Base-by-base conservation (phyloP, 2,329 filamentous ascomycete genomes). In the Hymenoscyphus fraxineus region DNA sequence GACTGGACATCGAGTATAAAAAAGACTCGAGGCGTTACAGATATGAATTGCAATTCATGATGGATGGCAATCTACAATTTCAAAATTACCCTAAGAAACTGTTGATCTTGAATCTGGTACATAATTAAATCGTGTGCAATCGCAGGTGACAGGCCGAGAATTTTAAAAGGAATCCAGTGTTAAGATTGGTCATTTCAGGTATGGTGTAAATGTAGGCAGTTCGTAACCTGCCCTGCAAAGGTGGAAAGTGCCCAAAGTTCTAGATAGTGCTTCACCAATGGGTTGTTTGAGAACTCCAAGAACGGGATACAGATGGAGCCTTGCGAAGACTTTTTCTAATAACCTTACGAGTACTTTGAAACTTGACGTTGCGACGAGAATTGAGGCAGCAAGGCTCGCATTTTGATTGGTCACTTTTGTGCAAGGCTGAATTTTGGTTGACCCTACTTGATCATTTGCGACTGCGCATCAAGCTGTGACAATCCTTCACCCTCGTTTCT, bases 21-120 rank as follows among this genome's bases (percentile, higher is more conserved):
- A 58, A 65, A 64, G 56, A 57, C 63, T 69, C 66, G 64, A 69
- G 70, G 70, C 66, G 69, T 70, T 70, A 67, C 59, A 65, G 65
- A 64, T 62, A 66, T 65, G 67, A 64, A 67, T 67, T 60, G 61
- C 64, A 66, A 65, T 64, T 57, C 55, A 59, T 41, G 32, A 27
- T 64, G 62, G 57, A 47, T 15, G 60, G 58, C 58, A 60, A 64
- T 64, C 60, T 40, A 62, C 54, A 62, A 62, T 58, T 58, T 61
- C 47, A 47, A 62, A 35, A 32, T 54, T 62, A 19, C 60, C 51
- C 56, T 27, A 57, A 61, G 55, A 57, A 32, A 57, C n/a, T 10
- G n/a, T 38, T 38, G 27, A 38, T 13, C 55, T 57, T 57, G 55
- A 57, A n/a, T 32, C 12, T 57, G 31, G 7, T 35, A 6, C 35